These are phyloP conservation scores for Glycine soja DNA, from an alignment of 306 rosid species.

Conservation along the genomic window DNA sequence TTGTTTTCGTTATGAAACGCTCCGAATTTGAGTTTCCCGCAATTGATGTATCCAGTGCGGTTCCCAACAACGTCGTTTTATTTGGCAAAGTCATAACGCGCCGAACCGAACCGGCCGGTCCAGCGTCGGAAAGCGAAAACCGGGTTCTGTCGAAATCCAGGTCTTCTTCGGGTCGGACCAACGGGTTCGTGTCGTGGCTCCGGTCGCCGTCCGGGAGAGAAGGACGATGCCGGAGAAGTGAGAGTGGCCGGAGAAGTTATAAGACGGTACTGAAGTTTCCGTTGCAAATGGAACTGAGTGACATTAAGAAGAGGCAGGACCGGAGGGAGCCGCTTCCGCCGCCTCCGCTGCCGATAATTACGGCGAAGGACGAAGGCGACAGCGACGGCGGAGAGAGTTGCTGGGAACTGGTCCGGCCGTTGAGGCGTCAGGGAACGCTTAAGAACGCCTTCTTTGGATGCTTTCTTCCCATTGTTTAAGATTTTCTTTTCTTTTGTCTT, in stretches of 20 bases:
- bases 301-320: too few relatives aligned
- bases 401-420: too few relatives aligned
- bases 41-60: background rate
- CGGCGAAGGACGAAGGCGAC: background rate
- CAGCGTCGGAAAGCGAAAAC: background rate
- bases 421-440: conserved; percentile 41
- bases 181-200: background rate
- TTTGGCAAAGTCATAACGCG: conserved; percentile 48
- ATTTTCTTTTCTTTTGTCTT: background rate
- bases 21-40: conserved; percentile 50
- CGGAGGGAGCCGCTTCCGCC: too few relatives aligned
- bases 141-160: background rate
- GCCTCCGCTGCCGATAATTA: too few relatives aligned
- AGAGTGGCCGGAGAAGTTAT: too few relatives aligned
- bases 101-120: conserved; percentile 26
- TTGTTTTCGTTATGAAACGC: background rate
- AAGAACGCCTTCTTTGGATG: conserved; percentile 47
- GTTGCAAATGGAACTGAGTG: too few relatives aligned
- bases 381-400: background rate
- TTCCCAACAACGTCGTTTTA: conserved; percentile 46
- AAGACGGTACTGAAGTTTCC: too few relatives aligned
- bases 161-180: background rate
- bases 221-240: too few relatives aligned
- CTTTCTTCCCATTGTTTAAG: conserved; percentile 22
- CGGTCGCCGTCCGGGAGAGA: conserved; percentile 12